Evolutionary conservation across 139 green algal genomes (phyloP).

Genomic region (Mychonastes homosphaera): DNA sequence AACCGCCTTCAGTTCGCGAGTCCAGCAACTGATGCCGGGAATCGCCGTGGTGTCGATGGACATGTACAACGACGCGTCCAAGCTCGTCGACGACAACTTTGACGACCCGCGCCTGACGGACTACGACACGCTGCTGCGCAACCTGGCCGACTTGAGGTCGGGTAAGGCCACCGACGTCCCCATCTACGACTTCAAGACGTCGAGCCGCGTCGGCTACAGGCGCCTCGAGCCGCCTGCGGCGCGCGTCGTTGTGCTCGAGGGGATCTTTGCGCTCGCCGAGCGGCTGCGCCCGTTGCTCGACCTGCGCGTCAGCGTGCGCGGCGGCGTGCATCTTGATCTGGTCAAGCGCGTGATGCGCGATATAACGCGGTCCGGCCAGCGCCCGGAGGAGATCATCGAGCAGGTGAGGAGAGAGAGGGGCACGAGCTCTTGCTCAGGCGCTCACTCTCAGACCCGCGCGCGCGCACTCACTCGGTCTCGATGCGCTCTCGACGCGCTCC

Average conservation of each 20-base stretch:
- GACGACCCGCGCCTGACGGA: slow-evolving; percentile 93
- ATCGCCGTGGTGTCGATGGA: slow-evolving; percentile 86
- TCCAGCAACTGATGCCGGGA: slow-evolving; percentile 61
- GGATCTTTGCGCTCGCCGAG: slow-evolving; percentile 89
- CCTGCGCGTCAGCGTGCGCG: slow-evolving; percentile 76
- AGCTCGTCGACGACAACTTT: slow-evolving; percentile 85
- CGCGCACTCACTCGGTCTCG: no score
- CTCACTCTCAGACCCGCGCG: neutral
- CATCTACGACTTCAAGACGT: slow-evolving; percentile 94
- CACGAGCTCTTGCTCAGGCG: neutral
- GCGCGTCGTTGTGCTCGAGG: slow-evolving; percentile 87
- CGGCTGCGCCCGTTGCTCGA: slow-evolving; percentile 67
- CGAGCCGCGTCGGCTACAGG: slow-evolving; percentile 63
- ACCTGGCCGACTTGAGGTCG: slow-evolving; percentile 66
- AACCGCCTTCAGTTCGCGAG: slow-evolving; percentile 77
- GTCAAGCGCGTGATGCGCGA: slow-evolving; percentile 95
- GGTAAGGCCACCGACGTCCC: slow-evolving; percentile 55
- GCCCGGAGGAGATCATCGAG: slow-evolving; percentile 88
- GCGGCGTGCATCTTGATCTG: slow-evolving; percentile 97
- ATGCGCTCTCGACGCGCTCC: no score
- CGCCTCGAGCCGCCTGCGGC: slow-evolving; percentile 31
- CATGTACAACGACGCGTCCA: slow-evolving; percentile 93
- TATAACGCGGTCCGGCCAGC: slow-evolving; percentile 81
- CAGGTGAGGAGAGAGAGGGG: slow-evolving; percentile 48
- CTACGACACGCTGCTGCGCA: slow-evolving; percentile 81